Evolutionary conservation across 495 filamentous ascomycete species (phyloP), one percentile per base, ranked within the genome.

Genomic region (Neurospora tetrasperma): DNA sequence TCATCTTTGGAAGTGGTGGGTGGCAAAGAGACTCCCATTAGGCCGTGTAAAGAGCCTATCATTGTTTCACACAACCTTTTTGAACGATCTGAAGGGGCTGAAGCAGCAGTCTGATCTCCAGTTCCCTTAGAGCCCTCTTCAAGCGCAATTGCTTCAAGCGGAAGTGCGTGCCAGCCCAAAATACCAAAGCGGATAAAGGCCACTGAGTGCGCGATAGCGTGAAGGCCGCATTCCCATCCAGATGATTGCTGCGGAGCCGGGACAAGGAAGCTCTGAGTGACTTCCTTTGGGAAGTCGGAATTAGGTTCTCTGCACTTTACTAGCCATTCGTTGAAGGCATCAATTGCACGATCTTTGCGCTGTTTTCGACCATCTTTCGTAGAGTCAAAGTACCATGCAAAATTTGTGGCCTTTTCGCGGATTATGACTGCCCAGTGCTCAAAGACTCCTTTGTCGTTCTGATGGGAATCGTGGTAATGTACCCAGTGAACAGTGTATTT

Each of bases 171-270:
- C 48, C 48, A 59, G 14, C 76, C 73, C 6, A 76, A 18, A 1
- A 69, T 11, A 11, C 74, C 74, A 31, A 72, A 75, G 9, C 73
- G 73, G 31, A 75, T 7, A 46, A 76, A 78, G 18, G 71, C 72
- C 44, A 76, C 43, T 35, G 69, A 42, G 38, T 76, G 76, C 11
- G 70, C 73, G 8, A 79, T 73, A 5, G 14, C 18, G 35, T 76
- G 76, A 0, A 79, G 39, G 4, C 70, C 70, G 62, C 77, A 79
- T 31, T 73, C 70, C 73, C 70, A 76, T 1, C 7, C 31, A 48
- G 46, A 48, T 11, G 46, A 23, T 48, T 59, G 48, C 48, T 11
- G 5, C 11, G 12, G 23, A 59, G 48, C 11, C 48, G 23, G 48
- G 23, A 27, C 48, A 27, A 59, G 20, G 11, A 59, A 59, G 48